These are phyloP conservation scores for Citrus medica DNA, from an alignment of 345 rosid species.

Conservation along the genomic window DNA sequence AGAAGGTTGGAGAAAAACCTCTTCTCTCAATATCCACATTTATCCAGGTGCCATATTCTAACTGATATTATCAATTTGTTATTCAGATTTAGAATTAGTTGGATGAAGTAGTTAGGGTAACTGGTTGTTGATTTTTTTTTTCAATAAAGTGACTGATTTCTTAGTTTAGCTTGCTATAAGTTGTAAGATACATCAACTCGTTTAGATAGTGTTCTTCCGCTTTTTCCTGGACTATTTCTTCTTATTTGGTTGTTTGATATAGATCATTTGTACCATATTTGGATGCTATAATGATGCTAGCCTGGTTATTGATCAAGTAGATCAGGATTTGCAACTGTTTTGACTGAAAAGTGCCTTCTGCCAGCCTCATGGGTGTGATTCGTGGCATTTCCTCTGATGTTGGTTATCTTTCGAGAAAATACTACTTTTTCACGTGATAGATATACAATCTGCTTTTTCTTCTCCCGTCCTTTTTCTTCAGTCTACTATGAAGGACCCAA, in stretches of 20 bases:
- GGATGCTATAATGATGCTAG: not conserved
- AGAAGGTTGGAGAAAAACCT: slow-evolving; percentile 92
- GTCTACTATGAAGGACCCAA: not conserved
- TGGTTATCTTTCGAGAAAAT: not conserved
- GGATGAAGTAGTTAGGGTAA: not conserved
- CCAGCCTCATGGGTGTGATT: not conserved
- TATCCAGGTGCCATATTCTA: slow-evolving; percentile 52
- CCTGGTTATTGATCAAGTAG: not conserved
- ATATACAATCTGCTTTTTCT: not conserved
- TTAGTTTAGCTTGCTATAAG: not conserved
- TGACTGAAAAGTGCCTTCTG: not conserved
- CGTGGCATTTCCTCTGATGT: not conserved
- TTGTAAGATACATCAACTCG: not conserved
- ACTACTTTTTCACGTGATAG: not conserved
- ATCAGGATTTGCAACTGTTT: not conserved
- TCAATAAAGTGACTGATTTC: not conserved
- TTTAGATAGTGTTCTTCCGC: not conserved
- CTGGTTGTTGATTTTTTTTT: not conserved
- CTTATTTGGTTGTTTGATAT: not conserved
- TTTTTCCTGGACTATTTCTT: not conserved
- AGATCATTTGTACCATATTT: not conserved
- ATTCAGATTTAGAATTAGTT: slow-evolving; percentile 1
- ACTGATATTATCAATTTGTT: slow-evolving; percentile 1
- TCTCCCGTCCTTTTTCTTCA: not conserved
- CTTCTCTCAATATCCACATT: slow-evolving; percentile 80